Conservation (phyloP, 139 green algal genomes). For the Medakamo hakoo region DNA sequence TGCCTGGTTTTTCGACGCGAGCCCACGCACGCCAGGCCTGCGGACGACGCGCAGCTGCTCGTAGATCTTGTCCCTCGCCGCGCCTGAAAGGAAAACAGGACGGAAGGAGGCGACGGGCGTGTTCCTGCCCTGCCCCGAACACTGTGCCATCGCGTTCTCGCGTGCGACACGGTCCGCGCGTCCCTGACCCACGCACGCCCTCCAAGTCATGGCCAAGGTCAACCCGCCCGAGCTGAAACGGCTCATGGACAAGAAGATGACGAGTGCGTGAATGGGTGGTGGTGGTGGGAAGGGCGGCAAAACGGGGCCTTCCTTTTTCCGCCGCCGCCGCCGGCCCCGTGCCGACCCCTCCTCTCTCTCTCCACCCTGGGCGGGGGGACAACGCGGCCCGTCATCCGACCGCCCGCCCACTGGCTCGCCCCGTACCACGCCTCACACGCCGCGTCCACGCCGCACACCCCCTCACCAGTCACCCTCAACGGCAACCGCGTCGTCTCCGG, state of each 20-base stretch:
- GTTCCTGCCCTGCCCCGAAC: no score
- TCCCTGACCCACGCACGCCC: no score
- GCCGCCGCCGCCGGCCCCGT: background rate
- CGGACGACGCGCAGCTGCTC: no score
- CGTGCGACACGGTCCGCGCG: no score
- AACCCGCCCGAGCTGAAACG: conserved; percentile 78
- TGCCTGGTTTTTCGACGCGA: no score
- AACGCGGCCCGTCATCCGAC: background rate
- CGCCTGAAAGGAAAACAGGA: no score
- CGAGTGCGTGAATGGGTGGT: conserved; percentile 9
- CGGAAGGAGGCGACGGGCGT: no score
- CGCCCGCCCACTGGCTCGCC: background rate
- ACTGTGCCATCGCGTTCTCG: no score
- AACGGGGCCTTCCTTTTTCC: background rate
- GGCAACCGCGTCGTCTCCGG: conserved; percentile 85
- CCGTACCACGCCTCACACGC: background rate
- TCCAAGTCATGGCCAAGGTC: conserved; percentile 45
- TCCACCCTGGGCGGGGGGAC: background rate
- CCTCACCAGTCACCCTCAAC: conserved; percentile 67
- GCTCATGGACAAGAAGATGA: conserved; percentile 90
- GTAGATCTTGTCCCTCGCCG: no score
- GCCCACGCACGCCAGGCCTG: no score
- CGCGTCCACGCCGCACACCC: background rate
- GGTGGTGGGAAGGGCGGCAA: background rate
- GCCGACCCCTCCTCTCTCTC: background rate